phyloP scores from a whole-genome alignment of 371 early-diverging fungal genomes.

The Batkoa obscura region DNA sequence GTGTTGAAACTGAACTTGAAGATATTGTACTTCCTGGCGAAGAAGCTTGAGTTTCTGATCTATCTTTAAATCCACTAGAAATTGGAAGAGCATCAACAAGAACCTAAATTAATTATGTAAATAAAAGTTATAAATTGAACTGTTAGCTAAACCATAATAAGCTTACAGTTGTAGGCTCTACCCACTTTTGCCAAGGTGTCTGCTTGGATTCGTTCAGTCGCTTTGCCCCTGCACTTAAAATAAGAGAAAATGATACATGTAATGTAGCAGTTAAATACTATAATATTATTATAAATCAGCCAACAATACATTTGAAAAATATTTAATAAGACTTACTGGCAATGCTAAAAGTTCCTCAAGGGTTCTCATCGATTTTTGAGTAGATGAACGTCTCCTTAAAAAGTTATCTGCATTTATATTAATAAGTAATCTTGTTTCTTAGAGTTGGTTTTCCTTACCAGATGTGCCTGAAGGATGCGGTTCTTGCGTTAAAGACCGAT shows the following conservation, averaged over 20 bases:
- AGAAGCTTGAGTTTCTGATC: not conserved
- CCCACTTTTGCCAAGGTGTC: not conserved
- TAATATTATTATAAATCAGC: not conserved
- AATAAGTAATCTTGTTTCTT: too few species aligned
- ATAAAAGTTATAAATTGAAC: too few species aligned
- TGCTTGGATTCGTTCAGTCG: conserved; percentile 11
- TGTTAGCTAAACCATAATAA: not conserved
- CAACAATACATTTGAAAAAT: not conserved
- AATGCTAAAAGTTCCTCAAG: not conserved
- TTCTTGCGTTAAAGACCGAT: not conserved
- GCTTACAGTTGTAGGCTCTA: conserved; percentile 7
- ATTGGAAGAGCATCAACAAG: not conserved
- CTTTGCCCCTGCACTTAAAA: conserved; percentile 22
- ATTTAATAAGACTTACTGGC: not conserved
- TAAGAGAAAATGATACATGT: conserved; percentile 29
- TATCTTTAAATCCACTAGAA: not conserved
- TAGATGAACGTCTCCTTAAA: too few species aligned
- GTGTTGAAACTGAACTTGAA: not conserved
- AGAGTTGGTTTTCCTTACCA: too few species aligned
- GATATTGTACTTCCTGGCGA: not conserved
- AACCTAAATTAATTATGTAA: not conserved
- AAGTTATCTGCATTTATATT: too few species aligned
- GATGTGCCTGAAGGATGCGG: too few species aligned
- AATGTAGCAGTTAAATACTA: conserved; percentile 28
- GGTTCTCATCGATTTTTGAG: not conserved